Base-by-base conservation (phyloP, 306 rosid species). In the Malus asiatica region DNA sequence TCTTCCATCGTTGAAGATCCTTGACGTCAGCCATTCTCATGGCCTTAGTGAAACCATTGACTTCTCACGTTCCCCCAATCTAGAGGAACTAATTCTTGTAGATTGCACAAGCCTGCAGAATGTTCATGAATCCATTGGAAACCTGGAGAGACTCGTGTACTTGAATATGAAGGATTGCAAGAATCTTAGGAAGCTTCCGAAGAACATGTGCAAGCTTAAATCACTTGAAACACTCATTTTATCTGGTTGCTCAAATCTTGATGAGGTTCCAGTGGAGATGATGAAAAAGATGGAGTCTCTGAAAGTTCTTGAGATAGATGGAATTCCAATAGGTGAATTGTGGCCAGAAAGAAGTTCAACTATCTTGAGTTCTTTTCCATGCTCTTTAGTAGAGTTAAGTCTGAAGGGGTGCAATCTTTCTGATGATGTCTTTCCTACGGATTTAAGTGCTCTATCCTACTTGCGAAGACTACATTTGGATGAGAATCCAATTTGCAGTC, bases 91-190 rank as follows among this genome's bases (percentile, higher is more conserved):
- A 3, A 73, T 38, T 20, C 77, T 73, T 33, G 38, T 40, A 45
- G 65, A 60, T 22, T 73, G 77, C 15, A 29, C 7, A 59, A 27
- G 19, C 57, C 16, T 73, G 35, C 6, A 33, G 23, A 20, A 45
- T 20, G 68, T 73, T 4, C 76, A 72, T 14, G 68, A 60, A 42
- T 73, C 77, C 68, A 73, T 73, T 73, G 69, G 42, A 15, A 30
- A 23, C 45, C 59, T 73, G 14, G 8, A 20, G 46, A 22, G 30
- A 30, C 77, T 73, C 22, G 18, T 13, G 25, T 45, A 40, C 27
- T 38, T 73, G 18, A 73, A 40, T 46, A 42, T 59, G 33, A 45
- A 60, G 57, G 32, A 59, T n/a, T 73, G 77, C 44, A 60, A 46
- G 40, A 73, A 73, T 42, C 45, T 73, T 16, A 33, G 40, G 2